Percentiles rank a stretch among this genome's conserved stretches.
phyloP scores from a whole-genome alignment of 208 protist genomes.

The Angomonas ambiguus region DNA sequence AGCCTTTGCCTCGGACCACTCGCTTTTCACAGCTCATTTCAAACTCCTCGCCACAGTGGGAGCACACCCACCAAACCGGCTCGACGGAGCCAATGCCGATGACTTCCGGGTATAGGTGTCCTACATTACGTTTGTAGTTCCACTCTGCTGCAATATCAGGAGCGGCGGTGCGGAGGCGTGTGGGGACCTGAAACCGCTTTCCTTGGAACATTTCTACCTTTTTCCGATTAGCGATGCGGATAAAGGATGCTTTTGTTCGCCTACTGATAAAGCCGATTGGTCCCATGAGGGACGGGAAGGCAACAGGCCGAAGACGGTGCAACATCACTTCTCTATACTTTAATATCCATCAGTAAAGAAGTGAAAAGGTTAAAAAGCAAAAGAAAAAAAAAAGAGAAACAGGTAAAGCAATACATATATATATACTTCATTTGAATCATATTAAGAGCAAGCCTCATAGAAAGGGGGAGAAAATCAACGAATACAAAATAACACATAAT shows the following conservation, averaged over 20 bases:
- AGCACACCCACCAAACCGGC: constrained; percentile 78
- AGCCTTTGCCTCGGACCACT: constrained; percentile 79
- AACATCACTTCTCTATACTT: neutral
- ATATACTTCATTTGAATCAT: neutral
- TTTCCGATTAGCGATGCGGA: constrained; percentile 80
- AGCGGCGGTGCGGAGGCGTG: constrained; percentile 74
- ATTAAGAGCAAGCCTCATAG: no score
- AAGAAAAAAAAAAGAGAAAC: constrained; percentile 12
- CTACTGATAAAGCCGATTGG: neutral
- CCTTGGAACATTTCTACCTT: constrained; percentile 82
- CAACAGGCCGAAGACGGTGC: neutral
- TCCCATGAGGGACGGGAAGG: neutral
- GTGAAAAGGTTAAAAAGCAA: neutral
- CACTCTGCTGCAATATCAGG: constrained; percentile 87
- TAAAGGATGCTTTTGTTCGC: constrained; percentile 28
- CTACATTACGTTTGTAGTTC: constrained; percentile 79
- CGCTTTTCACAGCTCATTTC: constrained; percentile 87
- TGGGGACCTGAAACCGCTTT: constrained; percentile 79
- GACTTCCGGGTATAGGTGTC: constrained; percentile 83
- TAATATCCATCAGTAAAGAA: constrained; percentile 7
- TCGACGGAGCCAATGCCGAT: constrained; percentile 74
- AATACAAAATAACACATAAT: constrained; percentile 1
- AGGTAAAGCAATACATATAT: constrained; percentile 7
- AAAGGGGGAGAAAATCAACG: constrained; percentile 3
- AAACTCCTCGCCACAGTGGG: constrained; percentile 42